Evolutionary conservation across 352 stramenopile genomes (phyloP), one percentile per base, ranked within the genome.

Genomic region (Pythium monospermum): DNA sequence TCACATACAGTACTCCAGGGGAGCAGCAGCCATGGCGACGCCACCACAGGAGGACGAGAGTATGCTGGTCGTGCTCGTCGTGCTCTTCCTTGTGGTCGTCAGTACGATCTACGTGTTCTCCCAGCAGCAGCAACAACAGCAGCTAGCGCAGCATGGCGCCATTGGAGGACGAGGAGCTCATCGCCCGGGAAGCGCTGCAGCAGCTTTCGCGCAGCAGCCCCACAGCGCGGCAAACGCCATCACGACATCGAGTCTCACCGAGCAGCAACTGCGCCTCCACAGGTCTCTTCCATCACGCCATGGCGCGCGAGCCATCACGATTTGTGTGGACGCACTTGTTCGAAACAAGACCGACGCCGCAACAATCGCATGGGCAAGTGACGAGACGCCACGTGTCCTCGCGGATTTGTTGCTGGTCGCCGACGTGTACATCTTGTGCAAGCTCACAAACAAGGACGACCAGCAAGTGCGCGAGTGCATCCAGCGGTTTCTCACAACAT

Each of bases 91-190:
- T 10, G 65, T 90, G 30, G 66, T 87, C 58, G 58, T 87, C 28
- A 83, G 74, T 55, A 87, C 79, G 0, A 81, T 79, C 39, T 90
- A 90, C 62, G 71, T 90, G 12, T 85, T 84, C 47, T 36, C 84
- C 15, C 76, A 87, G 61, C 76, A 85, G 57, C 57, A 79, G 51
- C 73, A 71, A n/a, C 51, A 57, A 31, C 57, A n/a, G 46, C 47
- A 66, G 31, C 15, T 49, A 35, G 59, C 41, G 37, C 32, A 52
- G 27, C n/a, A n/a, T 35, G 30, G 30, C 13, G 30, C 13, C 30
- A 35, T 13, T 35, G 7, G 30, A 8, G 30, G 7, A 35, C 7
- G 30, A 13, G 30, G 30, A 35, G 13, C n/a, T n/a, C n/a, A n/a
- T n/a, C n/a, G n/a, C n/a, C n/a, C 13, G 30, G 30, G 30, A 35